These are phyloP conservation scores for Carex littledalei DNA, from an alignment of 176 grass and related monocot genomes.

Conservation along the genomic window DNA sequence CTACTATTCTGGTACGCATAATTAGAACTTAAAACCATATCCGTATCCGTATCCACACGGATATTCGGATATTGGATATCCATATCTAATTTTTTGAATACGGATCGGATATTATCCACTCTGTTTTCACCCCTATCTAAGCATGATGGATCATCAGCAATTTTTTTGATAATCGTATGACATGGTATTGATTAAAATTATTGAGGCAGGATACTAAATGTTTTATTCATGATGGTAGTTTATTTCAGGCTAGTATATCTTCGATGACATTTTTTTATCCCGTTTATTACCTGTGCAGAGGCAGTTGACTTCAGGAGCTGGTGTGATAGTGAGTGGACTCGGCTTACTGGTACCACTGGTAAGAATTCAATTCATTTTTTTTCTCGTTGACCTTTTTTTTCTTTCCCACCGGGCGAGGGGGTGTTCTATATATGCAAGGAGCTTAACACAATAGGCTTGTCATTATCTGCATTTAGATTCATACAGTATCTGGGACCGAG, in stretches of 20 bases:
- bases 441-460: not conserved
- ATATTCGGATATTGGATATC: no score
- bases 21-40: no score
- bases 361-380: slow-evolving; percentile 27
- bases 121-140: not conserved
- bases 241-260: not conserved
- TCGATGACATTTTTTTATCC: not conserved
- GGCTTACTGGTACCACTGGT: slow-evolving; percentile 85
- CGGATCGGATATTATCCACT: no score
- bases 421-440: not conserved
- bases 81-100: no score
- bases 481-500: not conserved
- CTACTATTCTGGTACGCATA: no score
- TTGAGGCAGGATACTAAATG: not conserved
- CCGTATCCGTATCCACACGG: no score
- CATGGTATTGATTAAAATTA: not conserved
- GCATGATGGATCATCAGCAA: not conserved
- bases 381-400: not conserved
- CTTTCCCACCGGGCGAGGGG: not conserved
- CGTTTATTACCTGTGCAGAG: slow-evolving; percentile 42
- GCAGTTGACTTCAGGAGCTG: slow-evolving; percentile 90
- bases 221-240: not conserved
- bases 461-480: not conserved
- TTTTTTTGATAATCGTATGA: not conserved
- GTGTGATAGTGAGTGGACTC: slow-evolving; percentile 74